Percentiles rank a stretch among this genome's conserved stretches.
Evolutionary conservation across 805 yeast genomes (phyloP).

Genomic region (Wickerhamomyces xylosicus): DNA sequence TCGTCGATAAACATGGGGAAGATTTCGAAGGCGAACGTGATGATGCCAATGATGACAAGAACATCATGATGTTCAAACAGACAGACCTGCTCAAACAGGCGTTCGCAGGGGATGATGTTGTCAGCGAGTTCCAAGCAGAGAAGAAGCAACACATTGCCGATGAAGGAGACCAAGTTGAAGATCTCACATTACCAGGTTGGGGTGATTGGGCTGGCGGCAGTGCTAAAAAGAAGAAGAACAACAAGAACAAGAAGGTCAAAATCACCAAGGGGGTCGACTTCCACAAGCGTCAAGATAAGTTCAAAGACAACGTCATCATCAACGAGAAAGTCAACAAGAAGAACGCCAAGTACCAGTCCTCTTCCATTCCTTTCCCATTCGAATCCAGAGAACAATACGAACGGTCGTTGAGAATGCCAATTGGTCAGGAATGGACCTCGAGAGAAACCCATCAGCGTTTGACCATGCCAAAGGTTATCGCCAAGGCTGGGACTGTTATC

Average conservation of each 20-base stretch:
- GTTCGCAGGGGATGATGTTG: conserved; percentile 95
- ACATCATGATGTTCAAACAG: conserved; percentile 56
- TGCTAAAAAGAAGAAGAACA: conserved; percentile 21
- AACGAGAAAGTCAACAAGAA: conserved; percentile 82
- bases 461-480: conserved; percentile 80
- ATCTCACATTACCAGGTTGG: conserved; percentile 91
- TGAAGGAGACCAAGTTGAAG: conserved; percentile 84
- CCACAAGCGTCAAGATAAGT: conserved; percentile 70
- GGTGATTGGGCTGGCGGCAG: conserved; percentile 91
- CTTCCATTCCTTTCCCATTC: conserved; percentile 90
- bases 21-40: conserved; percentile 21
- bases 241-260: conserved; percentile 55
- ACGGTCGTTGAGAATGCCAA: conserved; percentile 86
- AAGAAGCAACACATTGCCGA: conserved; percentile 55
- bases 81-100: conserved; percentile 81
- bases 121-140: conserved; percentile 64
- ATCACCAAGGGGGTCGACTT: conserved; percentile 67
- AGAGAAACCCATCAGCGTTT: conserved; percentile 77
- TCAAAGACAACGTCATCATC: conserved; percentile 72
- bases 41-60: conserved; percentile 33
- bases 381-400: conserved; percentile 93
- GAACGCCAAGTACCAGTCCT: conserved; percentile 74
- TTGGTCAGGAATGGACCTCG: conserved; percentile 95
- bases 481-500: conserved; percentile 81
- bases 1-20: conserved; percentile 36